These are phyloP conservation scores for Cajanus cajan DNA, from an alignment of 306 rosid genomes.

Conservation along the genomic window DNA sequence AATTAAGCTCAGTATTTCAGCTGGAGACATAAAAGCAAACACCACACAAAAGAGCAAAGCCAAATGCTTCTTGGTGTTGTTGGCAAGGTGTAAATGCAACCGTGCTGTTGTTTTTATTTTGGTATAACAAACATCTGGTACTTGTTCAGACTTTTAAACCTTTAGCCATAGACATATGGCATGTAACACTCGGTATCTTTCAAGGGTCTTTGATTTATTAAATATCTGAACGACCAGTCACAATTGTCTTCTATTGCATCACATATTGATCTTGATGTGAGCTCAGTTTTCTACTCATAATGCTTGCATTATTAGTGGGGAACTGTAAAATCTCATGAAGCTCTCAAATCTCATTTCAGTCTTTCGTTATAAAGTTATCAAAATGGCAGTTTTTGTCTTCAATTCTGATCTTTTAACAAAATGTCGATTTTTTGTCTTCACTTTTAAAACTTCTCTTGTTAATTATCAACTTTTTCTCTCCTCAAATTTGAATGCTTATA, in stretches of 20 bases:
- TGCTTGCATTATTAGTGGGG: neutral
- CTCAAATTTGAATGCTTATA: neutral
- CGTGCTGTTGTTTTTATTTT: constrained; percentile 17
- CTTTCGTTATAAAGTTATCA: neutral
- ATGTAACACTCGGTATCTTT: constrained; percentile 24
- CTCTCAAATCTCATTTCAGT: neutral
- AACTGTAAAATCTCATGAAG: neutral
- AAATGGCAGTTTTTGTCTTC: neutral
- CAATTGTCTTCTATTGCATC: neutral
- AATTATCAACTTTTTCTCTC: neutral
- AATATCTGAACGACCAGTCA: neutral
- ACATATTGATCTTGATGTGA: neutral
- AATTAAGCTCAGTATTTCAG: neutral
- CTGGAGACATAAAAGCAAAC: constrained; percentile 15
- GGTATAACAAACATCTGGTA: constrained; percentile 38
- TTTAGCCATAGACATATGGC: constrained; percentile 38
- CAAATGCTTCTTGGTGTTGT: constrained; percentile 31
- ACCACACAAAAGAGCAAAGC: constrained; percentile 2
- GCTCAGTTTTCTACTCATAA: neutral
- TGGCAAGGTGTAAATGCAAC: constrained; percentile 38
- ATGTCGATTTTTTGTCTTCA: neutral
- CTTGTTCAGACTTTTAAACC: constrained; percentile 36
- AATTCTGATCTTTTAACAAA: neutral
- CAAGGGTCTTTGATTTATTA: neutral
- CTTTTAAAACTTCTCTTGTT: too few species aligned